These are phyloP conservation scores for Podospora sp. DNA, from an alignment of 495 filamentous ascomycete species.

Conservation along the genomic window DNA sequence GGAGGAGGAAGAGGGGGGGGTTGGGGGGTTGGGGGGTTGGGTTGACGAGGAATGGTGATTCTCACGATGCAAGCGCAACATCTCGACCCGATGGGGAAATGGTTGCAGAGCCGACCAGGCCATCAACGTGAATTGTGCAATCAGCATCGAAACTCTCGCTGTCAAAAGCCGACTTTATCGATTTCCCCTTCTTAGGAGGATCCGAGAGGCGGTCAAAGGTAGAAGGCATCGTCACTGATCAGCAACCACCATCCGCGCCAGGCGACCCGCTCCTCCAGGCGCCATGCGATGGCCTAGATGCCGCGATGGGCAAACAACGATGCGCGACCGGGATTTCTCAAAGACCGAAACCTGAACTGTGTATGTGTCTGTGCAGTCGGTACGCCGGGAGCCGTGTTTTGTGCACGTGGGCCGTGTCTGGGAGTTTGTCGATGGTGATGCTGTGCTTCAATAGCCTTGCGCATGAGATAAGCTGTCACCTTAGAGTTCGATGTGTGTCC, in stretches of 20 bases:
- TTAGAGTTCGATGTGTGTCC: neutral
- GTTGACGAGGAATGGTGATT: conserved; percentile 13
- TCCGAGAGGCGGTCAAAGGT: conserved; percentile 44
- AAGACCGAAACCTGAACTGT: neutral
- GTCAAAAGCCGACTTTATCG: conserved; percentile 70
- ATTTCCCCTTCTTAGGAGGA: conserved; percentile 49
- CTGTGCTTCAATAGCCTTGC: neutral
- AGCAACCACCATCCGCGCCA: neutral
- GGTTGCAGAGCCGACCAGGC: conserved; percentile 60
- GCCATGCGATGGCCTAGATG: conserved; percentile 11
- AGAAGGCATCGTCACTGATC: conserved; percentile 41
- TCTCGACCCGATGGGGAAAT: conserved; percentile 94
- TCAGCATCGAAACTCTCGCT: conserved; percentile 87
- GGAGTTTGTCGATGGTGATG: neutral
- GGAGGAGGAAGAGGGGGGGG: too few relatives aligned
- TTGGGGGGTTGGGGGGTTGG: too few relatives aligned
- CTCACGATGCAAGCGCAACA: conserved; percentile 85
- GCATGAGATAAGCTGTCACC: neutral
- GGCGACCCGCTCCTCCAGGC: conserved; percentile 9
- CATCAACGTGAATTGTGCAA: conserved; percentile 80
- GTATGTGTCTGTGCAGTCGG: neutral
- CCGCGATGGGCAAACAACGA: neutral
- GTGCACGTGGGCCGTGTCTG: neutral
- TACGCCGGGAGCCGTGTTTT: neutral
- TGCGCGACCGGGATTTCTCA: neutral